Conservation (phyloP, 768 basidiomycete species). For the Suillus cothurnatus region DNA sequence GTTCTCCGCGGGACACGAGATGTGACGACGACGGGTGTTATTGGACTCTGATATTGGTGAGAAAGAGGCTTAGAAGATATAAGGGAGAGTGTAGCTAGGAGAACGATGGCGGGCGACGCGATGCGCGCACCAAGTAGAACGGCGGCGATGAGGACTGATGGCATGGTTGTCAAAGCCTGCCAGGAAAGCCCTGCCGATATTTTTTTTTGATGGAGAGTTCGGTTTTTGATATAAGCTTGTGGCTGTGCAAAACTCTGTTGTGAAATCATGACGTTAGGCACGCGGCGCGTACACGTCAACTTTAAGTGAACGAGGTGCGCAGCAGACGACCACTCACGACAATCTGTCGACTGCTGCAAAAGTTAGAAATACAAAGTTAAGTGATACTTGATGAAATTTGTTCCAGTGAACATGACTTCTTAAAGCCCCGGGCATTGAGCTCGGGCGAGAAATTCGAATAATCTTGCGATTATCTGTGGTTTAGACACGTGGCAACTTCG, state of each 20-base stretch:
- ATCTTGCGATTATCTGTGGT: neutral
- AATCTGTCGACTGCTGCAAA: too few relatives aligned
- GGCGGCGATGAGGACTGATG: slow-evolving; percentile 13
- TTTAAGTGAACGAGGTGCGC: neutral
- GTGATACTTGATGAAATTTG: neutral
- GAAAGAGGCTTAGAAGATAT: slow-evolving; percentile 48
- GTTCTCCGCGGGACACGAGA: slow-evolving; percentile 73
- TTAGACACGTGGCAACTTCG: neutral
- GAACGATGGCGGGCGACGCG: slow-evolving; percentile 66
- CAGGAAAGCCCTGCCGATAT: neutral
- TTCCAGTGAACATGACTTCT: neutral
- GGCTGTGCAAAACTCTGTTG: neutral
- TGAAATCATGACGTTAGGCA: neutral
- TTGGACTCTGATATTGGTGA: slow-evolving; percentile 54
- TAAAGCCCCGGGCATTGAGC: neutral
- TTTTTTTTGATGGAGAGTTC: neutral
- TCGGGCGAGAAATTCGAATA: neutral
- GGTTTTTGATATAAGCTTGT: slow-evolving; percentile 1
- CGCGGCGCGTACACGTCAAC: neutral
- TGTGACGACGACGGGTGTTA: slow-evolving; percentile 78
- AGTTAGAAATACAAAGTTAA: neutral
- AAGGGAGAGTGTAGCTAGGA: slow-evolving; percentile 64
- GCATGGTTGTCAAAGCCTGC: neutral
- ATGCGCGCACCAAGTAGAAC: slow-evolving; percentile 62
- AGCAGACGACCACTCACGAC: neutral